These are phyloP conservation scores for Cryptococcus sp. DNA, from an alignment of 1,284 basidiomycete species.

Conservation along the genomic window DNA sequence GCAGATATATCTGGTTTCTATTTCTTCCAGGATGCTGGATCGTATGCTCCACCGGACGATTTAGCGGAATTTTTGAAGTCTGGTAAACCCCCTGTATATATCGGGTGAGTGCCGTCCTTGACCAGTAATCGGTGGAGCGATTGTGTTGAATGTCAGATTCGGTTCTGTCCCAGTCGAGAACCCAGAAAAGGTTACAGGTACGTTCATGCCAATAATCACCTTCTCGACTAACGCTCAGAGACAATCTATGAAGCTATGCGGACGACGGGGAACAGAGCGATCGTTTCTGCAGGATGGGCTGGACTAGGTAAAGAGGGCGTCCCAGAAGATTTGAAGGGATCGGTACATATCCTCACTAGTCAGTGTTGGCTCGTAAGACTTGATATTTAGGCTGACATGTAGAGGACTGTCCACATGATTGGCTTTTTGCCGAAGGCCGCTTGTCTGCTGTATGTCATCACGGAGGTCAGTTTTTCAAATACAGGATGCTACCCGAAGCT, in stretches of 20 bases:
- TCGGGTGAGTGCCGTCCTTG: constrained; percentile 49
- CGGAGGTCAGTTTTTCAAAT: constrained; percentile 47
- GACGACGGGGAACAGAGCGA: constrained; percentile 55
- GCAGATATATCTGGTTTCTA: constrained; percentile 61
- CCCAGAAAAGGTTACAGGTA: constrained; percentile 51
- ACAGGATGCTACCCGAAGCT: too few species aligned
- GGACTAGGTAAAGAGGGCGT: constrained; percentile 53
- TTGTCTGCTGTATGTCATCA: constrained; percentile 65
- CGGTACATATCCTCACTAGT: constrained; percentile 54
- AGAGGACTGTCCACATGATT: constrained; percentile 63
- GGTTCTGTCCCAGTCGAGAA: constrained; percentile 60
- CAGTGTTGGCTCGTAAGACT: background rate
- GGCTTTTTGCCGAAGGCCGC: constrained; percentile 56
- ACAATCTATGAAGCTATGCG: constrained; percentile 56
- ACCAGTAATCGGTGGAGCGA: constrained; percentile 27
- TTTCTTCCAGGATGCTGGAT: constrained; percentile 51
- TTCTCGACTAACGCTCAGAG: constrained; percentile 31
- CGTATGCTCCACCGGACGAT: constrained; percentile 50
- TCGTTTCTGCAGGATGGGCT: constrained; percentile 60
- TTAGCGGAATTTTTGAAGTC: constrained; percentile 53
- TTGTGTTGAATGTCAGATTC: constrained; percentile 56
- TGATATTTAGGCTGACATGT: background rate
- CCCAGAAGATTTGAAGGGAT: constrained; percentile 29
- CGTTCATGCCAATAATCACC: background rate
- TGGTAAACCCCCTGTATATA: constrained; percentile 58